Conservation (phyloP, 257 asterid genomes). For the Solanum sejunctum region DNA sequence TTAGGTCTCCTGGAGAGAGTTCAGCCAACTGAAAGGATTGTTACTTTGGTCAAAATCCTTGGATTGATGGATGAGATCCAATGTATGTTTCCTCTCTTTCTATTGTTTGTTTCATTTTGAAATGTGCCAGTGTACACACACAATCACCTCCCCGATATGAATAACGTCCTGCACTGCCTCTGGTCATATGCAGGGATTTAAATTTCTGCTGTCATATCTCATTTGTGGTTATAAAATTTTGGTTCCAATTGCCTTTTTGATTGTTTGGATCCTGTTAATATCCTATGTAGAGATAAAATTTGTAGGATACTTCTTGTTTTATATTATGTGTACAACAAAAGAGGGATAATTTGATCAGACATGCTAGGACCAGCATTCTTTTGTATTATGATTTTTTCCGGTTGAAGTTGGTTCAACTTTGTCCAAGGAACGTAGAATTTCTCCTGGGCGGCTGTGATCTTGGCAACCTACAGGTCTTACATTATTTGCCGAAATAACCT, state of each 20-base stretch:
- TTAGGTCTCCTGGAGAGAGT: neutral
- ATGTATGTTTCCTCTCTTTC: neutral
- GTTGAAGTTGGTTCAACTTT: neutral
- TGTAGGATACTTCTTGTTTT: neutral
- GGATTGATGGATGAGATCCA: conserved; percentile 1
- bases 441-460: neutral
- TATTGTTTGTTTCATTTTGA: neutral
- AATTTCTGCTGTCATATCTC: neutral
- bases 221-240: neutral
- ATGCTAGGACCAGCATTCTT: neutral
- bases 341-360: neutral
- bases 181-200: neutral
- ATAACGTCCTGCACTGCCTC: neutral
- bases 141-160: neutral
- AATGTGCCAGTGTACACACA: neutral
- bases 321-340: neutral
- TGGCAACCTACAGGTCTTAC: neutral
- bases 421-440: neutral
- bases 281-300: neutral
- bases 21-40: neutral
- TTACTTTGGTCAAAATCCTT: neutral
- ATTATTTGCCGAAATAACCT: neutral
- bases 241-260: neutral
- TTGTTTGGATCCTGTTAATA: neutral
- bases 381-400: neutral